phyloP scores from a whole-genome alignment of 805 yeast species.

The Debaryomyces prosopidis region DNA sequence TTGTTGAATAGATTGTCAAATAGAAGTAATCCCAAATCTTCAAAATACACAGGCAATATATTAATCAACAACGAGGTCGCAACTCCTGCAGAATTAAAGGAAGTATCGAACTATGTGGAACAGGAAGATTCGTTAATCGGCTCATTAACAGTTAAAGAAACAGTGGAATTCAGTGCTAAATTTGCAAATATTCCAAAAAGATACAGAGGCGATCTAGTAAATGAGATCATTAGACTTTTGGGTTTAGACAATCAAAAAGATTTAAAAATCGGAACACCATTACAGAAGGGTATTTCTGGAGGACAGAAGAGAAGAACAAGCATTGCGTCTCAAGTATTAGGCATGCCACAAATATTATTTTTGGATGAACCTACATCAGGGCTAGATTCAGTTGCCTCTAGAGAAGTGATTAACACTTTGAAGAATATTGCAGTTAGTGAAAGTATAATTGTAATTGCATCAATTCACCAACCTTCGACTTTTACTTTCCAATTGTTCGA shows the following conservation, averaged over 20 bases:
- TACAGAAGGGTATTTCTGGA: slow-evolving; percentile 23
- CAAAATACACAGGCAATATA: slow-evolving; percentile 32
- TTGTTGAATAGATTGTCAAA: slow-evolving; percentile 39
- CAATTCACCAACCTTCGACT: slow-evolving; percentile 54
- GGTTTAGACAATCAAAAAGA: slow-evolving; percentile 16
- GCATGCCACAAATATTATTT: slow-evolving; percentile 38
- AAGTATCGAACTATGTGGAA: slow-evolving; percentile 21
- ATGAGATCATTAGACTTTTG: slow-evolving; percentile 9
- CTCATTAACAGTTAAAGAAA: slow-evolving; percentile 20
- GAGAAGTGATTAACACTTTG: slow-evolving; percentile 51
- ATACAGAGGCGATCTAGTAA: slow-evolving; percentile 10
- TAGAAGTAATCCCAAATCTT: slow-evolving; percentile 16
- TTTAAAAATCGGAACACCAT: slow-evolving; percentile 17
- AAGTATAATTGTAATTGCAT: slow-evolving; percentile 46
- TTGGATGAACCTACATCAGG: slow-evolving; percentile 66
- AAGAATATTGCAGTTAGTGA: slow-evolving; percentile 37
- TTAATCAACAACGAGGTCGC: slow-evolving; percentile 25
- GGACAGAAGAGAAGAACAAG: slow-evolving; percentile 23
- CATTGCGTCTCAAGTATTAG: slow-evolving; percentile 19
- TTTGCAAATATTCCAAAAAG: slow-evolving; percentile 3
- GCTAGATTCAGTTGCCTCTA: slow-evolving; percentile 54
- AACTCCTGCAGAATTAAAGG: neutral
- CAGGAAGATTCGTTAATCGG: slow-evolving; percentile 24
- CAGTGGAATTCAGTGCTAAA: slow-evolving; percentile 13
- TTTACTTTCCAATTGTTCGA: slow-evolving; percentile 38